phyloP scores from a whole-genome alignment of 345 rosid species.

The Pistacia atlantica region DNA sequence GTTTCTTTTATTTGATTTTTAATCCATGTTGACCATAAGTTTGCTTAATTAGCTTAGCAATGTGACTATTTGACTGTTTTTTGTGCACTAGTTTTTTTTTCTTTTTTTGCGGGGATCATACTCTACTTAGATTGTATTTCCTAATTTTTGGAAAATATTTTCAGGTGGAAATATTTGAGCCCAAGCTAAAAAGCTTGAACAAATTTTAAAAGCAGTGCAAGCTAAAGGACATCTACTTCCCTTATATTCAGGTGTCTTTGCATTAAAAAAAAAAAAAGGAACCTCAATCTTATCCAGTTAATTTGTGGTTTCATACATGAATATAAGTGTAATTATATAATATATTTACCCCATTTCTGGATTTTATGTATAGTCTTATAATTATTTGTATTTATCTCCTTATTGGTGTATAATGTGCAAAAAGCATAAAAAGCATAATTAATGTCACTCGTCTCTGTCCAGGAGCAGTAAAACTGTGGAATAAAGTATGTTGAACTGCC shows the following conservation, averaged over 20 bases:
- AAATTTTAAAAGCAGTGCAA: slow-evolving; percentile 54
- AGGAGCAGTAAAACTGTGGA: too few species aligned
- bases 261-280: not conserved
- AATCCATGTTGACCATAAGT: not conserved
- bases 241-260: slow-evolving; percentile 68
- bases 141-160: slow-evolving; percentile 10
- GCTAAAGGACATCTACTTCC: slow-evolving; percentile 85
- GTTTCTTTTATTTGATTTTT: not conserved
- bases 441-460: too few species aligned
- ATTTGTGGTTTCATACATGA: not conserved
- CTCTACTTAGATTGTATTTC: not conserved
- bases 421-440: too few species aligned
- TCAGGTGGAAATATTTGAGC: slow-evolving; percentile 67
- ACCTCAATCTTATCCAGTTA: not conserved
- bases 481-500: too few species aligned
- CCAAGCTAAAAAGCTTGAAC: slow-evolving; percentile 39
- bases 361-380: not conserved
- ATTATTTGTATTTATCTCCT: too few species aligned
- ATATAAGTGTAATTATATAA: not conserved
- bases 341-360: not conserved
- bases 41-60: not conserved
- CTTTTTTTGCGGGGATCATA: not conserved
- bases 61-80: not conserved
- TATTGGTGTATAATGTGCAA: too few species aligned
- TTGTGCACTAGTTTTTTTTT: not conserved